Evolutionary conservation across 768 basidiomycete species (phyloP), one percentile per base, ranked within the genome.

Genomic region (Pisolithus tinctorius): DNA sequence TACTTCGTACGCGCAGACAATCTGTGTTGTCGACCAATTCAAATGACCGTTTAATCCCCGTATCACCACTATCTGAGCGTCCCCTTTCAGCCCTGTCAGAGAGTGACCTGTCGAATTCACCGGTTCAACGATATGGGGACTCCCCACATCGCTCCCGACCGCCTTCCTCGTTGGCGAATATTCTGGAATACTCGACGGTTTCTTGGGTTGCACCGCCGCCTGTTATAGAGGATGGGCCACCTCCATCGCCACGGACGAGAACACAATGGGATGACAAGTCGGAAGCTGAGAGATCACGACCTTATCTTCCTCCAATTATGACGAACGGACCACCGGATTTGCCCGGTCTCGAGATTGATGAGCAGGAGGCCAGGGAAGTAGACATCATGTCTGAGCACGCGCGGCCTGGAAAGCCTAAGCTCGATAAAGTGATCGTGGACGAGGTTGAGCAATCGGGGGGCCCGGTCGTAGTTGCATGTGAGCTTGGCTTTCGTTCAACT

Each of bases 381-480:
- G 71, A 71, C 17, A 58, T 76, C 23, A 71, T 88, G 43, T 71
- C 82, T 6, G 86, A 88, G 66, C 71, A 78, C 50, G 82, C 81
- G 27, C 70, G 81, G 42, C 76, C 77, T 4, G 88, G 88, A 3
- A 78, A 80, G 60, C 88, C 88, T 25, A 81, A 76, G 57, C 60
- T 90, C 38, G 77, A 79, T 38, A 67, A 72, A 50, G 77, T 88
- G 31, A 59, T 88, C 23, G 74, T 75, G 27, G 83, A 86, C 51
- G 88, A 89, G 65, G 77, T 86, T 3, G 70, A 76, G 43, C 59
- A 59, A 14, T 74, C 83, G 29, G 59, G 66, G 53, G 84, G 84
- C 16, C 69, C 77, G 11, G 62, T 86, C 50, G 70, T 83, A 42
- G 86, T 90, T 44, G 83, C 82, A 11, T 87, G 86, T 87, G 59